These are phyloP conservation scores for Asterochloris erici DNA, from an alignment of 139 green algal species.

Conservation along the genomic window DNA sequence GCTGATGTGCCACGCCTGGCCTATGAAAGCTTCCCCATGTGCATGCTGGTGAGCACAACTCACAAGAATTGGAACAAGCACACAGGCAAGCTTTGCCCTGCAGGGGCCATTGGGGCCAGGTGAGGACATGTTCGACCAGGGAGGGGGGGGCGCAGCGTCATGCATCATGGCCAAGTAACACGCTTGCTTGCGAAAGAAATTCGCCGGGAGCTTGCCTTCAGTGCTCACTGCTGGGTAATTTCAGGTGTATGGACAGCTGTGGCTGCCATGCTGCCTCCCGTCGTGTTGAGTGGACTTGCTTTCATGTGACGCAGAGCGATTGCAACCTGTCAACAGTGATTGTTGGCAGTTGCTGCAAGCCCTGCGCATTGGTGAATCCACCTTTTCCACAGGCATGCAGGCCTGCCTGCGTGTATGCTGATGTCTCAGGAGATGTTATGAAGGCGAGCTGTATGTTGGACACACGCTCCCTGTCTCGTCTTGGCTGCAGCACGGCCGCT, in stretches of 20 bases:
- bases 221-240: neutral
- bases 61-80: too few relatives aligned
- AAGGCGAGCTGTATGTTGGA: neutral
- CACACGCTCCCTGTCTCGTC: neutral
- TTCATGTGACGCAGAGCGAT: too few relatives aligned
- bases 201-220: neutral
- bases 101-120: neutral
- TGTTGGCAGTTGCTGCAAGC: too few relatives aligned
- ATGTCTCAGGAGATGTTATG: neutral
- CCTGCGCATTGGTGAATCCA: too few relatives aligned
- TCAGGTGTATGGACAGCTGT: neutral
- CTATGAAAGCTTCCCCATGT: conserved; percentile 78
- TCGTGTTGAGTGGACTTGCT: too few relatives aligned
- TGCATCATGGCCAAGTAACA: neutral
- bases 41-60: conserved; percentile 55
- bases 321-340: too few relatives aligned
- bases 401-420: neutral
- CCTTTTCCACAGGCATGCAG: too few relatives aligned
- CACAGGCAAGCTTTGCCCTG: too few relatives aligned
- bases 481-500: neutral
- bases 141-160: neutral
- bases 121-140: neutral
- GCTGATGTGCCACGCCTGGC: conserved; percentile 48
- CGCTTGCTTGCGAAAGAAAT: neutral
- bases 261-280: too few relatives aligned